Conservation (phyloP, 2,329 filamentous ascomycete species). For the Paecilomyces fulvus region DNA sequence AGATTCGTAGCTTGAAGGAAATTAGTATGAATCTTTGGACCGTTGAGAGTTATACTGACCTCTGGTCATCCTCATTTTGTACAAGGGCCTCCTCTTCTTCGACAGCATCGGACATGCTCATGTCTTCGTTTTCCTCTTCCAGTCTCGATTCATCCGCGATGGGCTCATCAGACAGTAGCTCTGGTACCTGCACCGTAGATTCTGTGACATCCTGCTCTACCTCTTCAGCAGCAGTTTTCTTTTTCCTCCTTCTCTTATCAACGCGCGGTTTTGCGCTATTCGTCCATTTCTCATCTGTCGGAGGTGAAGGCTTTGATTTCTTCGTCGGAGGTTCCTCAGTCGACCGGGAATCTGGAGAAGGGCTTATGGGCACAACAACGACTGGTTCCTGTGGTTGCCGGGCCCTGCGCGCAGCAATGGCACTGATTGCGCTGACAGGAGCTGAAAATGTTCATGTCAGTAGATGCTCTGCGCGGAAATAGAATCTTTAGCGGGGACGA, state of each 20-base stretch:
- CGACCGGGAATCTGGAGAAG: constrained; percentile 10
- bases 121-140: background rate
- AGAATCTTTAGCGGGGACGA: background rate
- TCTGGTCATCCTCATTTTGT: constrained; percentile 18
- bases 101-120: constrained; percentile 3
- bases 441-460: constrained; percentile 13
- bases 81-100: constrained; percentile 14
- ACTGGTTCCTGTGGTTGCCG: constrained; percentile 25
- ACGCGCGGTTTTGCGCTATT: background rate
- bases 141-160: constrained; percentile 12
- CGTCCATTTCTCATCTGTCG: constrained; percentile 9
- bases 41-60: constrained; percentile 7
- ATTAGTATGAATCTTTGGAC: constrained; percentile 9
- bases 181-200: background rate
- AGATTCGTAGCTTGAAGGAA: constrained; percentile 20
- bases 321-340: constrained; percentile 27
- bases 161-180: constrained; percentile 3
- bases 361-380: constrained; percentile 10
- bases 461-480: background rate
- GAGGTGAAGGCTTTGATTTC: constrained; percentile 21
- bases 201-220: constrained; percentile 10
- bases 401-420: constrained; percentile 35
- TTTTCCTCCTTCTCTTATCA: constrained; percentile 1
- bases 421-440: constrained; percentile 24
- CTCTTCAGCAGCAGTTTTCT: constrained; percentile 14